Evolutionary conservation across 106 monocot species (phyloP).

Genomic region (Allium sativum): DNA sequence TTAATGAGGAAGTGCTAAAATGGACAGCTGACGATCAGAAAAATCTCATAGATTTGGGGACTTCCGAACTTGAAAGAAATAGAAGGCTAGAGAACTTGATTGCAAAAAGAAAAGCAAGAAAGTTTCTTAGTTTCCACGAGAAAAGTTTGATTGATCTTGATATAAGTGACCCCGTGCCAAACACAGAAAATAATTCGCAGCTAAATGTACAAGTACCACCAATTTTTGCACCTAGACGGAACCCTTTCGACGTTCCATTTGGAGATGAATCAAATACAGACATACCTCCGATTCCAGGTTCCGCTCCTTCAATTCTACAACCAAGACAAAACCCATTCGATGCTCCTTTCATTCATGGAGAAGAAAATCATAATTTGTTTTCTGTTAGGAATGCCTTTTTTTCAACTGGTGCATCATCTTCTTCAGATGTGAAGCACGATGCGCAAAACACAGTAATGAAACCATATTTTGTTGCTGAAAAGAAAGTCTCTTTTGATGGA

Average conservation of each 20-base stretch:
- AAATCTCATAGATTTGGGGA: constrained; percentile 59
- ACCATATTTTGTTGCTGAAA: constrained; percentile 43
- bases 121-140: constrained; percentile 30
- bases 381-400: constrained; percentile 43
- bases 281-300: constrained; percentile 56
- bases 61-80: constrained; percentile 67
- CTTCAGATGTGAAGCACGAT: constrained; percentile 24
- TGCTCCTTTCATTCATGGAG: constrained; percentile 24
- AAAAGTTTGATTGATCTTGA: constrained; percentile 66
- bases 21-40: constrained; percentile 93
- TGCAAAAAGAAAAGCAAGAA: constrained; percentile 59
- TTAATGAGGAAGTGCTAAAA: constrained; percentile 26
- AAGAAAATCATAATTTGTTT: constrained; percentile 20
- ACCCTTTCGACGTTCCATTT: constrained; percentile 67
- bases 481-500: constrained; percentile 5
- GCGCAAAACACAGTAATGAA: constrained; percentile 13
- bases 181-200: constrained; percentile 18
- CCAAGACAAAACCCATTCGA: constrained; percentile 58
- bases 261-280: constrained; percentile 28
- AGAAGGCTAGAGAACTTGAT: constrained; percentile 62
- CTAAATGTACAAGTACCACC: constrained; percentile 45
- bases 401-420: constrained; percentile 21
- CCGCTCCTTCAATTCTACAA: constrained; percentile 57
- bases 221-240: constrained; percentile 40
- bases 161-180: constrained; percentile 26